These are phyloP conservation scores for Dothistroma septosporum DNA, from an alignment of 2,329 filamentous ascomycete species.

Conservation along the genomic window DNA sequence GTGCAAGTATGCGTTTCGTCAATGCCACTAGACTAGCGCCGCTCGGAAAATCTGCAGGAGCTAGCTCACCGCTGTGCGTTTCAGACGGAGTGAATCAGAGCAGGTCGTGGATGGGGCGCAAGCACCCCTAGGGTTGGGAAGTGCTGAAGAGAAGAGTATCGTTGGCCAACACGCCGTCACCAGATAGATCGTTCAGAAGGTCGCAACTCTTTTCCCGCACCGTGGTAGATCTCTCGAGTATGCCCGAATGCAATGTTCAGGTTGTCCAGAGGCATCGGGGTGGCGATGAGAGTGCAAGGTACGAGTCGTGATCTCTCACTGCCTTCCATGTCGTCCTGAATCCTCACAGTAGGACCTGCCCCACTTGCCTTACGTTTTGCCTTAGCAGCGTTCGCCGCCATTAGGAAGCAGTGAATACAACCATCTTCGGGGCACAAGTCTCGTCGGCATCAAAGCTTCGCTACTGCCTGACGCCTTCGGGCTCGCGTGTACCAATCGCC, in stretches of 20 bases:
- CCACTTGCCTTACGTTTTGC: not conserved
- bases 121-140: not conserved
- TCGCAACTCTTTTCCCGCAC: not conserved
- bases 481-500: conserved; percentile 38
- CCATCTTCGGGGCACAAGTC: not conserved
- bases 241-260: not conserved
- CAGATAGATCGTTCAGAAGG: not conserved
- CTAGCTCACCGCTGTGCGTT: not conserved
- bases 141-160: not conserved
- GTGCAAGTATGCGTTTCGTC: not conserved
- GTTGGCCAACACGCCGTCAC: not conserved
- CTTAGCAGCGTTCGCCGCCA: not conserved
- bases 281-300: not conserved
- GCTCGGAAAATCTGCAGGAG: not conserved
- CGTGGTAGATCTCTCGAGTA: not conserved
- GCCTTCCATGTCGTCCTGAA: not conserved
- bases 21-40: not conserved
- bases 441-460: conserved; percentile 20
- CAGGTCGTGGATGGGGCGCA: not conserved
- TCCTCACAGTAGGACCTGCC: not conserved
- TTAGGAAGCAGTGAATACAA: not conserved
- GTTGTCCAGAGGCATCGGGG: not conserved
- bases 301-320: not conserved
- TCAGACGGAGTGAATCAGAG: conserved; percentile 1
- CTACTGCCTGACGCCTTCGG: conserved; percentile 10